A percentile compares a stretch with the other conserved stretches of the same genome.
These are phyloP conservation scores for Diaporthe citrichinensis DNA, from an alignment of 2,329 filamentous ascomycete species.

Conservation along the genomic window DNA sequence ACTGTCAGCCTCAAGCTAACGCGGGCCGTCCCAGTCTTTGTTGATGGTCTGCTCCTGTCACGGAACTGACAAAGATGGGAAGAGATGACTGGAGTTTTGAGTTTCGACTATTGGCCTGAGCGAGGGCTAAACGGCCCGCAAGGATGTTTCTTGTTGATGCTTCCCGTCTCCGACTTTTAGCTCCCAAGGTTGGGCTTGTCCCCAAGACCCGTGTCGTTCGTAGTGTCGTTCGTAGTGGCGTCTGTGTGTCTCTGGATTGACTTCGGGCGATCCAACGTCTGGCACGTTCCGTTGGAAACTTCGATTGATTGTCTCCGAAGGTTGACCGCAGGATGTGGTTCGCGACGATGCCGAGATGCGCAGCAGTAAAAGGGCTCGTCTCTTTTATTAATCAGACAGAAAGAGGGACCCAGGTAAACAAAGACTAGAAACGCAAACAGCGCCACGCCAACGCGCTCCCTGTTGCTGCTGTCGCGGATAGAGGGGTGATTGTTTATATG, in stretches of 20 bases:
- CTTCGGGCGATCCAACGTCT: constrained; percentile 15
- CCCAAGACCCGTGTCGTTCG: not conserved
- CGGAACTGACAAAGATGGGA: constrained; percentile 3
- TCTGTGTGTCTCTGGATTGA: constrained; percentile 19
- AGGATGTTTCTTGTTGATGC: constrained; percentile 26
- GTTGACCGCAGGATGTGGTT: not conserved
- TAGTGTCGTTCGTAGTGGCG: constrained; percentile 7
- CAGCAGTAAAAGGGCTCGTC: not conserved
- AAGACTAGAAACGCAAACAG: not conserved
- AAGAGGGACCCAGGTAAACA: not conserved
- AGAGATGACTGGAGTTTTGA: constrained; percentile 6
- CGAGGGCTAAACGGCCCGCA: not conserved
- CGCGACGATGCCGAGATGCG: not conserved
- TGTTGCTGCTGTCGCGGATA: constrained; percentile 5
- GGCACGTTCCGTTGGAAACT: not conserved
- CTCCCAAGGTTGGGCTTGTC: constrained; percentile 16
- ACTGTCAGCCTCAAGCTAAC: constrained; percentile 26
- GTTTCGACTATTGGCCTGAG: constrained; percentile 19
- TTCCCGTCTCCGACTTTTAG: constrained; percentile 19
- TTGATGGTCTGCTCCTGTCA: constrained; percentile 13
- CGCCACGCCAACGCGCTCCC: not conserved
- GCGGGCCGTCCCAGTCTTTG: constrained; percentile 26
- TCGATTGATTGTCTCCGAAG: not conserved
- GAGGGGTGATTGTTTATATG: constrained; percentile 18
- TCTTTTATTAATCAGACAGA: not conserved